phyloP scores from a whole-genome alignment of 495 filamentous ascomycete genomes.

The Xylaria longipes region DNA sequence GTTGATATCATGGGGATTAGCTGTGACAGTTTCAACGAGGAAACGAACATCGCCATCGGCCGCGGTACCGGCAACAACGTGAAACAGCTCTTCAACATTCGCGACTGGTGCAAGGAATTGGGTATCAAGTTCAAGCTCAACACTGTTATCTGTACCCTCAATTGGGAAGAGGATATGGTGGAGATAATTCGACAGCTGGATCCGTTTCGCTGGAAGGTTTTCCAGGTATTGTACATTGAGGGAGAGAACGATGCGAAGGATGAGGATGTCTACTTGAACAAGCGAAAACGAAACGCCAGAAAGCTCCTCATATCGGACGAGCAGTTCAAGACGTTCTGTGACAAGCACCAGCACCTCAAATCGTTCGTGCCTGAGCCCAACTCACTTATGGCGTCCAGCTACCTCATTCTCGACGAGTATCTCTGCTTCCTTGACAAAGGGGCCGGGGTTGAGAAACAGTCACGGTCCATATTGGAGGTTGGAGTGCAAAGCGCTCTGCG shows the following conservation, averaged over 20 bases:
- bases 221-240: constrained; percentile 62
- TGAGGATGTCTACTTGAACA: constrained; percentile 29
- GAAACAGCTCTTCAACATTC: constrained; percentile 48
- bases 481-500: constrained; percentile 58
- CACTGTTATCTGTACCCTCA: constrained; percentile 60
- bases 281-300: constrained; percentile 50
- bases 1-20: constrained; percentile 63
- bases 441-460: constrained; percentile 45
- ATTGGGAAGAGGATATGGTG: constrained; percentile 63
- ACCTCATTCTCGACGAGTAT: constrained; percentile 63
- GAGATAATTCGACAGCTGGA: constrained; percentile 45
- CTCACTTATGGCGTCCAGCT: constrained; percentile 57
- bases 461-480: constrained; percentile 55
- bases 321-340: constrained; percentile 56
- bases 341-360: constrained; percentile 49
- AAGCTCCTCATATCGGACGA: constrained; percentile 57
- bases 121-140: constrained; percentile 66
- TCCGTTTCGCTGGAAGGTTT: constrained; percentile 66
- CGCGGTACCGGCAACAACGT: constrained; percentile 57
- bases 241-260: constrained; percentile 60
- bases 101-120: constrained; percentile 52
- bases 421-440: constrained; percentile 61
- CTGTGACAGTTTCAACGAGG: constrained; percentile 64
- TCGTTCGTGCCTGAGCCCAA: constrained; percentile 60
- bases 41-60: constrained; percentile 60